Conservation (phyloP, 1,284 basidiomycete genomes). For the Cystobasidium pallidum region DNA sequence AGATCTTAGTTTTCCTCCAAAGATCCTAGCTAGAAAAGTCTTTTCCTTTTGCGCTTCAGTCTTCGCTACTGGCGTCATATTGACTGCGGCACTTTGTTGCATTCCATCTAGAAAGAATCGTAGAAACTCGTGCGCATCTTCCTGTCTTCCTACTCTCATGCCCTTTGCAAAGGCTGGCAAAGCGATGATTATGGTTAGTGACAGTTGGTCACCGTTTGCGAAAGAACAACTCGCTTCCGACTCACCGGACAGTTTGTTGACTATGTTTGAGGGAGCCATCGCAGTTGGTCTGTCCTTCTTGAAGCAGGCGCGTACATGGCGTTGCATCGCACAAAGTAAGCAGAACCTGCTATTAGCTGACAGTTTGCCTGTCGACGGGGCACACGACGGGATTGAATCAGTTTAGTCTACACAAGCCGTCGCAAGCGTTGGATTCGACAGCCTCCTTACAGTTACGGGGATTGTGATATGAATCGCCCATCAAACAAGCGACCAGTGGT, state of each 20-base stretch:
- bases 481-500: conserved; percentile 74
- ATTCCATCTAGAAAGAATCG: conserved; percentile 83
- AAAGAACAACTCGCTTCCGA: conserved; percentile 6
- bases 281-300: conserved; percentile 38
- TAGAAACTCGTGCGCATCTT: conserved; percentile 98
- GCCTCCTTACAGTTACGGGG: conserved; percentile 60
- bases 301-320: conserved; percentile 64
- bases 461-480: conserved; percentile 61
- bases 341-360: conserved; percentile 63
- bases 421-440: too few relatives aligned
- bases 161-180: conserved; percentile 82
- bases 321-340: conserved; percentile 71
- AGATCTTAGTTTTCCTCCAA: conserved; percentile 89
- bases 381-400: conserved; percentile 57
- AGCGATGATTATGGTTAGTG: not conserved
- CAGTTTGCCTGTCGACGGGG: conserved; percentile 49
- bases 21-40: conserved; percentile 91
- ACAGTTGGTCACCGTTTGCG: not conserved
- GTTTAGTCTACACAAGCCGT: too few relatives aligned
- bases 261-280: conserved; percentile 45
- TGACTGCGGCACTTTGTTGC: conserved; percentile 46
- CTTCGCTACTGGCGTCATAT: conserved; percentile 19
- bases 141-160: conserved; percentile 87
- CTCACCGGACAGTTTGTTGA: conserved; percentile 50
- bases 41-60: conserved; percentile 62